Evolutionary conservation across 2,329 filamentous ascomycete genomes (phyloP), one percentile per base, ranked within the genome.

Genomic region (Sporothrix sp.): DNA sequence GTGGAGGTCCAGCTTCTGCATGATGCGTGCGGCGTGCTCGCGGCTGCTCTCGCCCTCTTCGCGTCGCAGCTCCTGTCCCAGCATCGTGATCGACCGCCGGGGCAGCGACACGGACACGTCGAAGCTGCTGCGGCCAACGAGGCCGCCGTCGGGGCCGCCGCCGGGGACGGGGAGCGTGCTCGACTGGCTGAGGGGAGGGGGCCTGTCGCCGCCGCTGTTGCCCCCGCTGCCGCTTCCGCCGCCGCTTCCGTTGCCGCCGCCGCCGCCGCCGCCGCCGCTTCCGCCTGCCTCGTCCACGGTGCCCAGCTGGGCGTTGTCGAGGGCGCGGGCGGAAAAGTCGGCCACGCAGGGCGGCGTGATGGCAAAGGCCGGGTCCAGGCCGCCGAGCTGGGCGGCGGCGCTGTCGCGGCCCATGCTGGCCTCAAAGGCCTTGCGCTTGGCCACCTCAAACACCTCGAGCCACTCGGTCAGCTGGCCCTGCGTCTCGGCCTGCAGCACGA

Each of bases 381-480:
- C 71, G 21, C 75, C 73, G 5, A 30, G 25, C 4, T 10, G 23
- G 3, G 23, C 10, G 5, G 71, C 67, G 20, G 65, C 68, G 50
- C 64, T 71, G 44, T 73, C 73, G 46, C 74, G 69, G 28, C 71
- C 73, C 57, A 81, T 76, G 60, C 73, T 84, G 14, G 75, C 84
- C 63, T 97, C 87, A 43, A 98, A 79, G 0, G 91, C 91, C 62
- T 85, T 88, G 59, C 90, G 87, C 69, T 98, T 98, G 48, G 91
- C 90, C 14, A 90, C 80, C 59, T 98, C 91, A 59, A 98, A 96
- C 0, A 91, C 83, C 57, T 87, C 81, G 50, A 98, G 81, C 93
- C 93, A 98, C 60, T 95, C 87, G 52, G 86, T 89, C n/a, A 98
- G 76, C 63, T 97, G 87, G 45, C 72, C 73, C 64, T 98, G 93